Percentiles rank a stretch among this genome's conserved stretches.
These are phyloP conservation scores for Entomortierella lignicola DNA, from an alignment of 192 early-diverging fungal genomes.

Conservation along the genomic window DNA sequence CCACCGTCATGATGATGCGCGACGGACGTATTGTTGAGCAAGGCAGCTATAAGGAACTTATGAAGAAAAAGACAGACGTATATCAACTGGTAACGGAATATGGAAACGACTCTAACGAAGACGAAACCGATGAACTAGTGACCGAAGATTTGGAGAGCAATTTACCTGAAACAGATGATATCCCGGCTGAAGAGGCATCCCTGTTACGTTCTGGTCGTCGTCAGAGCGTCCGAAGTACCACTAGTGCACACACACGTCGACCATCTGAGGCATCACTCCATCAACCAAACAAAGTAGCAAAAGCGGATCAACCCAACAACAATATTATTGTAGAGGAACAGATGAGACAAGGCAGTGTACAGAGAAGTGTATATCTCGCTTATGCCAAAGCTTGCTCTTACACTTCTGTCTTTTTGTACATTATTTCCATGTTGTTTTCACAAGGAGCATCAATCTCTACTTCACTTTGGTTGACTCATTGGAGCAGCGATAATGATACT, in stretches of 20 bases:
- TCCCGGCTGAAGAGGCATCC: constrained; percentile 27
- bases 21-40: constrained; percentile 77
- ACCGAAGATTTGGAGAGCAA: constrained; percentile 26
- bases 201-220: constrained; percentile 39
- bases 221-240: constrained; percentile 31
- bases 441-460: constrained; percentile 68
- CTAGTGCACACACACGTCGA: constrained; percentile 59
- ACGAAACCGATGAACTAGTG: constrained; percentile 8
- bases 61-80: constrained; percentile 69
- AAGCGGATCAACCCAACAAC: constrained; percentile 32
- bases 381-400: constrained; percentile 85
- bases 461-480: constrained; percentile 80
- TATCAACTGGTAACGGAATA: constrained; percentile 79
- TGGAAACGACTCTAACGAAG: constrained; percentile 60
- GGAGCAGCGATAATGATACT: constrained; percentile 69
- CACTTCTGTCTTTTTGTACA: constrained; percentile 66
- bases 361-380: constrained; percentile 80
- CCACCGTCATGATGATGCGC: constrained; percentile 77
- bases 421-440: constrained; percentile 66
- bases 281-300: constrained; percentile 29
- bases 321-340: constrained; percentile 84
- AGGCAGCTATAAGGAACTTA: constrained; percentile 75
- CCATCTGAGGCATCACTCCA: constrained; percentile 67
- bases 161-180: constrained; percentile 18
- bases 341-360: constrained; percentile 84